phyloP scores from a whole-genome alignment of 2,329 filamentous ascomycete species.

The Fusarium torulosum region DNA sequence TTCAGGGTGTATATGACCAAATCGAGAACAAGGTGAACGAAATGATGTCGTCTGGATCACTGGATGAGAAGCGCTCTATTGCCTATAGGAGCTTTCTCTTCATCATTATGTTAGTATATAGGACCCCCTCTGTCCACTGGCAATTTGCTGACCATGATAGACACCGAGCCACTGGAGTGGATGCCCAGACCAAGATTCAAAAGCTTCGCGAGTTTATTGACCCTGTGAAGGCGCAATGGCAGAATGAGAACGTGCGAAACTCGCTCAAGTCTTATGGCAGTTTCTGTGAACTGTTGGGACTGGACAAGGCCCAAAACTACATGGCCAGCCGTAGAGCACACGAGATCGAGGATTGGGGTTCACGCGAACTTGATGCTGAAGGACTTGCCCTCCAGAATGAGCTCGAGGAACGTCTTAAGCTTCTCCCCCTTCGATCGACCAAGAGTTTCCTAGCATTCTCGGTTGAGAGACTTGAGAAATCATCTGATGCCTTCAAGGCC shows the following conservation, averaged over 20 bases:
- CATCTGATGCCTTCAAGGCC: conserved; percentile 77
- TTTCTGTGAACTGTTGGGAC: conserved; percentile 83
- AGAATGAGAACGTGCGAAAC: conserved; percentile 74
- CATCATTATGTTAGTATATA: conserved; percentile 78
- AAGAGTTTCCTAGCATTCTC: conserved; percentile 94
- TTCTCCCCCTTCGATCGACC: conserved; percentile 84
- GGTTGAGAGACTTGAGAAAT: conserved; percentile 86
- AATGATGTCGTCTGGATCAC: conserved; percentile 76
- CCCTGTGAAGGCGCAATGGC: conserved; percentile 87
- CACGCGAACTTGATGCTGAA: conserved; percentile 79
- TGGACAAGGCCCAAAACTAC: conserved; percentile 86
- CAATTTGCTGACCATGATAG: conserved; percentile 55
- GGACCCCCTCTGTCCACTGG: background rate
- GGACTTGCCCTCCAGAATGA: conserved; percentile 83
- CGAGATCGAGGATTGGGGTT: conserved; percentile 84
- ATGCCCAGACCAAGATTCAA: conserved; percentile 75
- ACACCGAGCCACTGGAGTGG: conserved; percentile 83
- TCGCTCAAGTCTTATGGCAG: conserved; percentile 79
- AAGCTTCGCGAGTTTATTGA: conserved; percentile 82
- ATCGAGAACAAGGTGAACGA: conserved; percentile 86
- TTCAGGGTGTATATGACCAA: conserved; percentile 83
- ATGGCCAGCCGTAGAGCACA: conserved; percentile 79
- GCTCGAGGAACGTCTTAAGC: conserved; percentile 80
- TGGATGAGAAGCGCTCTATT: conserved; percentile 86
- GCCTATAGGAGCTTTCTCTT: conserved; percentile 93